A percentile compares a stretch with the other conserved stretches of the same genome.
phyloP scores from a whole-genome alignment of 2,329 filamentous ascomycete species.

The Fusarium longipes region DNA sequence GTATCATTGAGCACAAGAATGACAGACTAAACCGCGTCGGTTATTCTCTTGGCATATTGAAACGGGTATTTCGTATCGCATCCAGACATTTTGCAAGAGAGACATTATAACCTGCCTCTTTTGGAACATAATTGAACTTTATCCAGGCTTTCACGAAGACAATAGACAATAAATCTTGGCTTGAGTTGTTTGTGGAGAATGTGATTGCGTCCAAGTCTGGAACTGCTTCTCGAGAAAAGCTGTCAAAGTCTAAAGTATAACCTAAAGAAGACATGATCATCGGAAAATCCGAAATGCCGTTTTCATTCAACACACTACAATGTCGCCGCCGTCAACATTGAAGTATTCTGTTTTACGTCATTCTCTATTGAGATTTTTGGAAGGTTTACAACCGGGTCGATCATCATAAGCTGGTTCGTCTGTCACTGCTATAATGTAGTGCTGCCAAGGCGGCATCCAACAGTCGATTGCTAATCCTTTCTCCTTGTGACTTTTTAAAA shows the following conservation, averaged over 20 bases:
- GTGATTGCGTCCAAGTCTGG: too few species aligned
- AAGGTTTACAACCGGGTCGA: not conserved
- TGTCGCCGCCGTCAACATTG: not conserved
- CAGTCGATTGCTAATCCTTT: not conserved
- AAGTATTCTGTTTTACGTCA: not conserved
- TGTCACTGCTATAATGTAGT: not conserved
- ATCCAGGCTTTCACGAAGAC: fast-evolving
- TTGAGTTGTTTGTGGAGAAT: not conserved
- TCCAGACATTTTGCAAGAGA: not conserved
- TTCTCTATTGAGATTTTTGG: too few species aligned
- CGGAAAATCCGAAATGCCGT: not conserved
- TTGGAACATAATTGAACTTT: not conserved
- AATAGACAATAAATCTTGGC: not conserved
- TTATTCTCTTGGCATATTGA: not conserved
- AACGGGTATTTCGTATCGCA: not conserved
- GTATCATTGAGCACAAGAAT: too few species aligned
- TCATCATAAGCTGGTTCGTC: not conserved
- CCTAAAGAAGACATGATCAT: not conserved
- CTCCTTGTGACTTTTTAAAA: not conserved
- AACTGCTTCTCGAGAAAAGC: not conserved
- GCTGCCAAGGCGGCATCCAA: not conserved
- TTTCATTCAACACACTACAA: not conserved
- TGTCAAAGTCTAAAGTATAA: fast-evolving
- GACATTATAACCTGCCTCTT: not conserved
- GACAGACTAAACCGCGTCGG: not conserved